These are phyloP conservation scores for Funneliformis caledonium DNA, from an alignment of 371 early-diverging fungal genomes.

Conservation along the genomic window DNA sequence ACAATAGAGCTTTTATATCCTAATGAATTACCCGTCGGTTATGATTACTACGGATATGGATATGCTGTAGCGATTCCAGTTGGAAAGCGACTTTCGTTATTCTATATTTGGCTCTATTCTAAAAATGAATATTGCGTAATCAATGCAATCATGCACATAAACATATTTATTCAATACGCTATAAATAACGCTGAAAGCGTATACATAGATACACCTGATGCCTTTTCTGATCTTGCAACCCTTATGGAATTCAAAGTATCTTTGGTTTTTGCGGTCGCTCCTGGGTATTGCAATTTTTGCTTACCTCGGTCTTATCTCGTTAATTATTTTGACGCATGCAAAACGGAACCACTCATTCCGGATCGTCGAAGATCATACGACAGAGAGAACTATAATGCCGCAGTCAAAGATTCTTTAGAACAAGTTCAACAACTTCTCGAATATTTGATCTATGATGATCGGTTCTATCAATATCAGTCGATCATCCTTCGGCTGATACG, in stretches of 20 bases:
- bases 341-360: neutral
- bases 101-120: neutral
- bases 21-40: neutral
- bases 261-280: conserved; percentile 1
- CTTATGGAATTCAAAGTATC: conserved; percentile 23
- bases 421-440: conserved; percentile 4
- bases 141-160: neutral
- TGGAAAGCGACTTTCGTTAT: conserved; percentile 28
- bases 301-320: conserved; percentile 16
- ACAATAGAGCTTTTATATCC: neutral
- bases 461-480: neutral
- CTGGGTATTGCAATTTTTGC: conserved; percentile 20
- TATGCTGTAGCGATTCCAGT: too few species aligned
- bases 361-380: neutral
- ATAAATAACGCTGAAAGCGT: neutral
- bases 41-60: neutral
- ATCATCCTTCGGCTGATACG: conserved; percentile 25
- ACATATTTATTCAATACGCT: conserved; percentile 23
- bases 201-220: neutral
- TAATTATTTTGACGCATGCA: conserved; percentile 13
- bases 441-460: neutral
- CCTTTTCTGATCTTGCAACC: conserved; percentile 17
- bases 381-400: neutral
- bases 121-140: neutral
- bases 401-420: neutral